Conservation (phyloP, 306 rosid genomes). For the Quillaja saponaria region DNA sequence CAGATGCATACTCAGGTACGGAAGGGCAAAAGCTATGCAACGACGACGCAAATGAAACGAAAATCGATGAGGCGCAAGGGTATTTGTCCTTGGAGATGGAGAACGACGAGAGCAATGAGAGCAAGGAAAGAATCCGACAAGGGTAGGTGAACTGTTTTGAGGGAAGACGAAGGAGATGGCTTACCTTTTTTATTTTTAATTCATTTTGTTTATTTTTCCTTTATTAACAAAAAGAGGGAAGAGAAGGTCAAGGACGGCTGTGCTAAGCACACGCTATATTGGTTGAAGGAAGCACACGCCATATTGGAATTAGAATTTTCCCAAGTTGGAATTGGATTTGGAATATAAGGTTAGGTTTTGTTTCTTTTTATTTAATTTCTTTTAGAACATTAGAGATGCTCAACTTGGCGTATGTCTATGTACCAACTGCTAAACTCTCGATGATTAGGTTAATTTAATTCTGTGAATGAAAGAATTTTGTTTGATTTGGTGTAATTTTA, state of each 20-base stretch:
- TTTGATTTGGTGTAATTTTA: too few species aligned
- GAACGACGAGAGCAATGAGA: background rate
- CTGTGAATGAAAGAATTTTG: too few species aligned
- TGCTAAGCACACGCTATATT: constrained; percentile 55
- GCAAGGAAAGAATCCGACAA: constrained; percentile 27
- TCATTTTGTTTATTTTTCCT: background rate
- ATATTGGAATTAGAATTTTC: background rate
- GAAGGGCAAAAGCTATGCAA: constrained; percentile 35
- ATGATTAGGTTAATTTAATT: too few species aligned
- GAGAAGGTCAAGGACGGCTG: constrained; percentile 42
- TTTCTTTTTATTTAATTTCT: too few species aligned
- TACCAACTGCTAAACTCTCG: too few species aligned
- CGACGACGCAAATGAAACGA: background rate
- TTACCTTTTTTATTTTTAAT: background rate
- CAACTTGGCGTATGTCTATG: too few species aligned
- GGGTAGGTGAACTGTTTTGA: constrained; percentile 34
- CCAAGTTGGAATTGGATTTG: constrained; percentile 5
- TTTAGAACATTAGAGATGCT: too few species aligned
- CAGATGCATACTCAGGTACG: constrained; percentile 25
- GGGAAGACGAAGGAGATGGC: constrained; percentile 4
- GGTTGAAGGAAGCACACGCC: constrained; percentile 60
- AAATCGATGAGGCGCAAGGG: constrained; percentile 17
- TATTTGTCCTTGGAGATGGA: too few species aligned
- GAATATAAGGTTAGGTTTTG: too few species aligned
- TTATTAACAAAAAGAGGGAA: background rate